These are phyloP conservation scores for Pseudopyrenochaeta lycopersici DNA, from an alignment of 2,329 filamentous ascomycete genomes.

Conservation along the genomic window DNA sequence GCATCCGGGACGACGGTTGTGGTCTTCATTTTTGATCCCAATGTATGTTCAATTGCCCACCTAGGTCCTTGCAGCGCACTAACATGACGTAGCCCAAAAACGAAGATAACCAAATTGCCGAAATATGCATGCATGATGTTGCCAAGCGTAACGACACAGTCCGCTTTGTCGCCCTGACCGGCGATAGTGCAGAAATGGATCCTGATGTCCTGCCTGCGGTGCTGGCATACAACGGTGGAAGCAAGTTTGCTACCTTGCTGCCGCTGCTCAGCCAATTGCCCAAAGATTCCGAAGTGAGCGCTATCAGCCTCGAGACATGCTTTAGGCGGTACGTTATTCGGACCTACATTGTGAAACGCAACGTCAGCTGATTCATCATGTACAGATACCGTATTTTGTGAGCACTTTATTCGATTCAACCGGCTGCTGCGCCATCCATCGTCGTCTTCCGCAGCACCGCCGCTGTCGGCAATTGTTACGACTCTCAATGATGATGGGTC, in stretches of 20 bases:
- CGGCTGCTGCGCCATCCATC: neutral
- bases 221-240: constrained; percentile 86
- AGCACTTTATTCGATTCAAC: neutral
- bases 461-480: neutral
- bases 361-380: constrained; percentile 32
- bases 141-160: constrained; percentile 75
- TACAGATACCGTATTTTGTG: constrained; percentile 42
- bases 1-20: constrained; percentile 82
- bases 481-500: too few species aligned
- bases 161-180: constrained; percentile 91
- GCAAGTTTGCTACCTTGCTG: constrained; percentile 89
- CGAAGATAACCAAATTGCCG: constrained; percentile 39
- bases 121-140: constrained; percentile 78
- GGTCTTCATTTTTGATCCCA: constrained; percentile 90
- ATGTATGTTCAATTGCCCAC: constrained; percentile 65
- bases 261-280: constrained; percentile 89
- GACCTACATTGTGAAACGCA: constrained; percentile 15
- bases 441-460: neutral
- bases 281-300: constrained; percentile 60
- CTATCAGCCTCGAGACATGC: constrained; percentile 65
- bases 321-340: constrained; percentile 57
- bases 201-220: constrained; percentile 86
- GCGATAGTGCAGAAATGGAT: constrained; percentile 94
- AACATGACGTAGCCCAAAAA: neutral
- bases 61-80: neutral